Conservation (phyloP, 129 eudicot species). For the Flaveria ramosissima region DNA sequence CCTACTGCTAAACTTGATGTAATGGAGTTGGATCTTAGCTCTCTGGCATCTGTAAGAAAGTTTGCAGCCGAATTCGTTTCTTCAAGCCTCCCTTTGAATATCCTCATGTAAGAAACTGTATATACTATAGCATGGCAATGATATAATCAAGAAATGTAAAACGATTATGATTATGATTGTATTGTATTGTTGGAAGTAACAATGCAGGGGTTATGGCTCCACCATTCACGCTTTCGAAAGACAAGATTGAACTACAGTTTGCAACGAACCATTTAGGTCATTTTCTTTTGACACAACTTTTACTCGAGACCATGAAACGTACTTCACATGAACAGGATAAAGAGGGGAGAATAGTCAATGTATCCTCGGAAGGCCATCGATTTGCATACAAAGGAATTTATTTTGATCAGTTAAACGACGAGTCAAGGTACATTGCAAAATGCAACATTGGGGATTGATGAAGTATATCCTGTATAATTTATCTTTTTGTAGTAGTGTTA, state of each 20-base stretch:
- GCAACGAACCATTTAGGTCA: constrained; percentile 88
- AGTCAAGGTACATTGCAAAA: constrained; percentile 40
- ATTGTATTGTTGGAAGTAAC: constrained; percentile 44
- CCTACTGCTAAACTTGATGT: constrained; percentile 73
- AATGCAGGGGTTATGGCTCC: constrained; percentile 88
- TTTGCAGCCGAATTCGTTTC: constrained; percentile 66
- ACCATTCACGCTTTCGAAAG: constrained; percentile 69
- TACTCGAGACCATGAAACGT: constrained; percentile 68
- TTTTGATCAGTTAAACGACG: constrained; percentile 62
- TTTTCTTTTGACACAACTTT: constrained; percentile 73
- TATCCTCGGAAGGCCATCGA: constrained; percentile 65
- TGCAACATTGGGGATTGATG: not conserved
- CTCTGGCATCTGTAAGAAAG: constrained; percentile 60
- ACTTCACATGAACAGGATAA: constrained; percentile 54
- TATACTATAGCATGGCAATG: not conserved
- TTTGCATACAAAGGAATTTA: constrained; percentile 63
- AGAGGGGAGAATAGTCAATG: constrained; percentile 78
- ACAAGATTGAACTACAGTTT: constrained; percentile 71
- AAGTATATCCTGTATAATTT: not conserved
- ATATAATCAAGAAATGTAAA: not conserved
- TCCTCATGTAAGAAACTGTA: constrained; percentile 51
- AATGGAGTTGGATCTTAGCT: constrained; percentile 86
- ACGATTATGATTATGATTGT: not conserved
- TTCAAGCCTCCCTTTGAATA: constrained; percentile 63
- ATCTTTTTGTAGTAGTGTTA: not conserved